These are phyloP conservation scores for Pouteria glomerata DNA, from an alignment of 148 eudicot species.

Conservation along the genomic window DNA sequence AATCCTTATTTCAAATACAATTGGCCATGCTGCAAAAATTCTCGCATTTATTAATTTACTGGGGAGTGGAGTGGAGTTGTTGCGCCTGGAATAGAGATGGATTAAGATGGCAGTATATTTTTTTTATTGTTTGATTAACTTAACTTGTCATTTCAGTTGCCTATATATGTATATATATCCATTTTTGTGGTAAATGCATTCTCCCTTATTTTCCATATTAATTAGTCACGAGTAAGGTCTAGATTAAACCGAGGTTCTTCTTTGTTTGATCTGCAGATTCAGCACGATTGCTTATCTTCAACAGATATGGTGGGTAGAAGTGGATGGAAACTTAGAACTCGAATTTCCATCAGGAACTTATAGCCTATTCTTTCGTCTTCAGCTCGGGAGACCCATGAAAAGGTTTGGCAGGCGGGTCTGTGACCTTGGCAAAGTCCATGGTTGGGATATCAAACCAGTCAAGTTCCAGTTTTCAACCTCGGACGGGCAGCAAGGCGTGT, in stretches of 20 bases:
- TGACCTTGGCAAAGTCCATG: conserved; percentile 45
- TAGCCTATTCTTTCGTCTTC: conserved; percentile 56
- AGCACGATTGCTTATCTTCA: conserved; percentile 58
- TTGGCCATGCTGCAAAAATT: too few relatives aligned
- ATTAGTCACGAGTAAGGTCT: too few relatives aligned
- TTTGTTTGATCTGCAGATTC: conserved; percentile 38
- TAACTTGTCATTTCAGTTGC: not conserved
- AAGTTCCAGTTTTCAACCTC: conserved; percentile 43
- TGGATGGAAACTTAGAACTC: conserved; percentile 54
- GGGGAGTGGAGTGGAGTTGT: too few relatives aligned
- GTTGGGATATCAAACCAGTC: conserved; percentile 70
- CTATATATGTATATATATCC: too few relatives aligned
- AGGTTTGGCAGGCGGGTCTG: conserved; percentile 25
- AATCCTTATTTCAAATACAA: too few relatives aligned
- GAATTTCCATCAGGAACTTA: conserved; percentile 49
- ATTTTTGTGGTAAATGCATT: too few relatives aligned
- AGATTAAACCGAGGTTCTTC: not conserved
- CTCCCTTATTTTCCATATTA: too few relatives aligned
- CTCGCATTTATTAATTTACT: too few relatives aligned
- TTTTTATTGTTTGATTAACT: not conserved
- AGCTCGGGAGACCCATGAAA: conserved; percentile 37
- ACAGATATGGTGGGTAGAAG: conserved; percentile 84
- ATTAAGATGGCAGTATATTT: too few relatives aligned
- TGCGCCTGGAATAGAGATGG: too few relatives aligned
- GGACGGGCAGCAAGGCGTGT: conserved; percentile 28